Percentiles rank a stretch among this genome's conserved stretches.
These are phyloP conservation scores for Apiotrichum brassicae DNA, from an alignment of 1,284 basidiomycete genomes.

Conservation along the genomic window DNA sequence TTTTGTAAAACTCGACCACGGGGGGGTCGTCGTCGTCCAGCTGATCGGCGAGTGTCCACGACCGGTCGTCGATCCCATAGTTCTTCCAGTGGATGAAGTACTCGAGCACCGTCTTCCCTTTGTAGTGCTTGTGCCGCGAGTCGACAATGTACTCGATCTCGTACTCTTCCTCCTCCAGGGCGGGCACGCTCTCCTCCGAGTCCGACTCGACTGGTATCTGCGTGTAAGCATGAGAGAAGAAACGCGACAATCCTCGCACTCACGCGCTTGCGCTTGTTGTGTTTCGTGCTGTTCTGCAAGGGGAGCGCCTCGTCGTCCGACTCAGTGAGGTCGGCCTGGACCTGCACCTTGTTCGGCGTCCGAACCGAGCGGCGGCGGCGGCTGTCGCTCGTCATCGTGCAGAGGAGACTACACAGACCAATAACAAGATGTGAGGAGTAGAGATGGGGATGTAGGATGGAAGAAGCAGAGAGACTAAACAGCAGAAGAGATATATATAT, in stretches of 20 bases:
- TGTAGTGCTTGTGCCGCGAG: conserved; percentile 21
- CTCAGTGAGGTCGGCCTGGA: conserved; percentile 26
- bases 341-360: too few species aligned
- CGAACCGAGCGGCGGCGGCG: too few species aligned
- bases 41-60: conserved; percentile 34
- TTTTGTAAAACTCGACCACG: conserved; percentile 29
- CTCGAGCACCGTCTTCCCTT: conserved; percentile 23
- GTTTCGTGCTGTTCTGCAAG: not conserved
- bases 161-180: conserved; percentile 33
- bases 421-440: too few species aligned
- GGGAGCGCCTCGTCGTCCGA: conserved; percentile 15
- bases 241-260: not conserved
- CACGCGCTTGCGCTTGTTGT: conserved; percentile 7
- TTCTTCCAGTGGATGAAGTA: conserved; percentile 39
- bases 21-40: conserved; percentile 45
- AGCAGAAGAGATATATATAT: too few species aligned
- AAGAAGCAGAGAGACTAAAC: too few species aligned
- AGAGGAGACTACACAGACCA: too few species aligned
- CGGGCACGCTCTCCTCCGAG: conserved; percentile 2
- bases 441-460: too few species aligned
- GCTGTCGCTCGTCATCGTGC: too few species aligned
- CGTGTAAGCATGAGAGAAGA: not conserved
- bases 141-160: conserved; percentile 39
- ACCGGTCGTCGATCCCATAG: conserved; percentile 26
- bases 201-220: not conserved